Percentiles rank a stretch among this genome's conserved stretches.
Conservation (phyloP, 345 rosid genomes). For the Camelina sativa region DNA sequence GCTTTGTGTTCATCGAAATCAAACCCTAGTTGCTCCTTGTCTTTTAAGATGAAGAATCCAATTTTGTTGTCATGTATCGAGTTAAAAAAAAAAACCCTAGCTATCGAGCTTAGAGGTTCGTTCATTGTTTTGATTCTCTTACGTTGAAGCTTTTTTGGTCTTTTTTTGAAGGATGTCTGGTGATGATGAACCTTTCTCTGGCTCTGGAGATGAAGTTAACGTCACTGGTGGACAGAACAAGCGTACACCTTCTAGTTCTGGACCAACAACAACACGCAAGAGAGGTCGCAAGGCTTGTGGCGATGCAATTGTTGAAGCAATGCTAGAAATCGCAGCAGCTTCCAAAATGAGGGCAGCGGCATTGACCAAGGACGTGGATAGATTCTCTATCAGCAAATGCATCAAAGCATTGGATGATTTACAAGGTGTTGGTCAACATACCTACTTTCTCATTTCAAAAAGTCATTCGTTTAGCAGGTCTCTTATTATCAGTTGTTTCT, state of each 20-base stretch:
- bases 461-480: too few species aligned
- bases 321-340: conserved; percentile 89
- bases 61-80: too few species aligned
- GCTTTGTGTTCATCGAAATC: too few species aligned
- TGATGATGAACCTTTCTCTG: conserved; percentile 39
- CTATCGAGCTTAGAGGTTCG: too few species aligned
- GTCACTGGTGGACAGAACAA: conserved; percentile 33
- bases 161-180: conserved; percentile 42
- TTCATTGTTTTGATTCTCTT: background rate
- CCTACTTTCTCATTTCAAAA: too few species aligned
- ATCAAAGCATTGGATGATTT: conserved; percentile 75
- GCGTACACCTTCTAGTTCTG: conserved; percentile 30
- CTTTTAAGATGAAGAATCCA: too few species aligned
- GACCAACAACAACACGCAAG: conserved; percentile 47
- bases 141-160: background rate
- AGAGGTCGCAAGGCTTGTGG: conserved; percentile 77
- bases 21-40: too few species aligned
- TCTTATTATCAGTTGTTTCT: too few species aligned
- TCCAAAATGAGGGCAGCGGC: conserved; percentile 80
- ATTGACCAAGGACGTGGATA: conserved; percentile 66
- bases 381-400: conserved; percentile 85
- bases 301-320: conserved; percentile 88
- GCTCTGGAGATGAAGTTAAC: conserved; percentile 40
- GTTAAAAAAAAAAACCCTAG: too few species aligned
- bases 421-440: conserved; percentile 71